Evolutionary conservation across 1,284 basidiomycete genomes (phyloP), one percentile per base, ranked within the genome.

Genomic region (Marasmius oreades): DNA sequence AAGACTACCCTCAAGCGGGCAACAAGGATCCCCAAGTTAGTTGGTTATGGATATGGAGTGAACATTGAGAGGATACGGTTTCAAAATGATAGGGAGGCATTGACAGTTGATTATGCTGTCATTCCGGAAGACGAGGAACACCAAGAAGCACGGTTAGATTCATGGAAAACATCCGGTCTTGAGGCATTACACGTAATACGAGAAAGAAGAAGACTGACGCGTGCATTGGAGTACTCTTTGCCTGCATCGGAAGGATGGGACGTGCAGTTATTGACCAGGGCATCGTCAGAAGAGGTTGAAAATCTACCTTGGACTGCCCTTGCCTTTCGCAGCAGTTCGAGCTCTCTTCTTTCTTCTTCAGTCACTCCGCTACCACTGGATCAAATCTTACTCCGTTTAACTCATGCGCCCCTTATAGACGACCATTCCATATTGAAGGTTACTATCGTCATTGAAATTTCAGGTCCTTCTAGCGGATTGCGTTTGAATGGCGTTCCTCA

Each of bases 241-340:
- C 90, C 93, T 2, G 80, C 85, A 1, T 72, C 78, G 3, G 86
- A 94, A 62, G 93, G 93, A 7, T 99, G 96, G 96, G 94, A 98
- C 65, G 84, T 96, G 0, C 91, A 90, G 63, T 76, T 84, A 56
- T 82, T 81, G 51, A 86, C 83, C 56, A 88, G 77, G 66, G 90
- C 81, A 24, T 89, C 84, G 1, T 85, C 85, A 4, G 84, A 89
- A 52, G 79, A 81, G 57, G 85, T 89, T 12, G 84, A 91, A 61
- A 78, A 80, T 46, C 81, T 92, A 5, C 86, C 88, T 0, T 95
- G 92, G 92, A 80, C 82, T 4, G 81, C 84, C 16, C 81, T 79
- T 61, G 90, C 90, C 2, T 80, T 79, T 43, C 84, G 82, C 45
- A 75, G 69, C 58, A 75, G 68, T 24, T 70, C 77, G 14, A 60